Evolutionary conservation across 2,329 filamentous ascomycete genomes (phyloP).

Genomic region (Scorias spongiosa): DNA sequence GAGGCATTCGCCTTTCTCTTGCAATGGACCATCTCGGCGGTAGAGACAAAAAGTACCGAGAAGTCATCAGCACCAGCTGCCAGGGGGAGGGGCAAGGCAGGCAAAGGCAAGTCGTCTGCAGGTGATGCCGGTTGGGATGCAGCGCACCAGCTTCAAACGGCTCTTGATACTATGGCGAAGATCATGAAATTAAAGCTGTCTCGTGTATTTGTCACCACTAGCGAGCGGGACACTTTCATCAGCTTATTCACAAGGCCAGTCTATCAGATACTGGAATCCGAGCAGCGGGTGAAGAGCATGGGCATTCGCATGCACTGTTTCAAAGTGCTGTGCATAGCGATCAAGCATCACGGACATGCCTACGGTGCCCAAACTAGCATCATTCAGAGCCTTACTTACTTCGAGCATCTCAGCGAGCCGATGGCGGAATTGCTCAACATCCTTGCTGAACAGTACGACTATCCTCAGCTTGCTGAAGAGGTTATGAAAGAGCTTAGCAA

Average conservation of each 20-base stretch:
- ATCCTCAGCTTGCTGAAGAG: conserved; percentile 86
- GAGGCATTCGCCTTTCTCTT: conserved; percentile 90
- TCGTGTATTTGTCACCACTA: conserved; percentile 90
- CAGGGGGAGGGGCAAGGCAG: conserved; percentile 57
- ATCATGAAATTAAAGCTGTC: conserved; percentile 83
- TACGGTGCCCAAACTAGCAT: conserved; percentile 96
- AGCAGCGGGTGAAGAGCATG: conserved; percentile 77
- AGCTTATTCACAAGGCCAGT: conserved; percentile 81
- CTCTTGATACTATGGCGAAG: conserved; percentile 89
- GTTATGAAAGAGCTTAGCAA: conserved; percentile 87
- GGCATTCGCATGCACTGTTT: conserved; percentile 92
- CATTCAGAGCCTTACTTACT: conserved; percentile 94
- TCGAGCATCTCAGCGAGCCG: conserved; percentile 94
- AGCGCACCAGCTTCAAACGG: conserved; percentile 68
- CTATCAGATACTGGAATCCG: conserved; percentile 87
- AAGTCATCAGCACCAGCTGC: conserved; percentile 61
- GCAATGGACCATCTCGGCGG: conserved; percentile 89
- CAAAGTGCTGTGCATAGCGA: conserved; percentile 87
- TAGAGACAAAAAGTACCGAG: conserved; percentile 76
- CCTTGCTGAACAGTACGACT: conserved; percentile 91
- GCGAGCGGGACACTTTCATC: conserved; percentile 90
- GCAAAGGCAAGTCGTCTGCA: conserved; percentile 46
- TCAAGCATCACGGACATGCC: conserved; percentile 94
- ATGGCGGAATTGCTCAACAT: conserved; percentile 99
- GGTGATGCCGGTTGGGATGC: conserved; percentile 83